Base-by-base conservation (phyloP, 306 rosid species). In the Prunus fruticosa region DNA sequence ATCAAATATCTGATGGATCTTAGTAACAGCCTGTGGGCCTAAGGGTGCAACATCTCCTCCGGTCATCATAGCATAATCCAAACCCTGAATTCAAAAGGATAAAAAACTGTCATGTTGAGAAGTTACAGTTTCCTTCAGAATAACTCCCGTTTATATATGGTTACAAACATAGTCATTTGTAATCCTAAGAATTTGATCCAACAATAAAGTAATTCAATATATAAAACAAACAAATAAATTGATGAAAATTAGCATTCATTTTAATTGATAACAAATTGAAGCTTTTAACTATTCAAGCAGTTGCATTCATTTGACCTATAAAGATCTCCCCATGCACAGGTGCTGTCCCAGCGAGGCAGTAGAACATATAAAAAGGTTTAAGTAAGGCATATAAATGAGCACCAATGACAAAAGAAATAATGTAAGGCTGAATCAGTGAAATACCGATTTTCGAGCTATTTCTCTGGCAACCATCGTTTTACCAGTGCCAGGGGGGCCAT, bases 61-160 rank as follows among this genome's bases (percentile, higher is more conserved):
- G 0, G 99, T 96, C 99, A 96, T 93, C 99, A 96, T 91, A 74
- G 99, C 99, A 89, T 96, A 96, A 85, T 96, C 98, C 90, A 96
- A 90, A 74, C 99, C 99, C 99, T 96, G 87, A 3, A 58, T 71
- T 54, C 14, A 14, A 43, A 61, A 27, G 47, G 69, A 46, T 45
- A 12, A 46, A 45, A 45, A 18, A 16, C 16, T 62, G 15, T 50
- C 15, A 28, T 15, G 13, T 53, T 72, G 16, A 60, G 76, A 72
- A 34, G 6, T 53, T 72, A 13, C 65, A 34, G 13, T 53, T 53
- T 65, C 30, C 15, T 76, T 19, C 54, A 67, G 22, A 53, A 66
- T 58, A 30, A 30, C 69, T 1, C 3, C 16, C 0, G 28, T 50
- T 14, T 28, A 69, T 9, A 69, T 52, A n/a, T 2, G 0, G 64